Evolutionary conservation across 1,284 basidiomycete species (phyloP).

Genomic region (Apiotrichum gamsii): DNA sequence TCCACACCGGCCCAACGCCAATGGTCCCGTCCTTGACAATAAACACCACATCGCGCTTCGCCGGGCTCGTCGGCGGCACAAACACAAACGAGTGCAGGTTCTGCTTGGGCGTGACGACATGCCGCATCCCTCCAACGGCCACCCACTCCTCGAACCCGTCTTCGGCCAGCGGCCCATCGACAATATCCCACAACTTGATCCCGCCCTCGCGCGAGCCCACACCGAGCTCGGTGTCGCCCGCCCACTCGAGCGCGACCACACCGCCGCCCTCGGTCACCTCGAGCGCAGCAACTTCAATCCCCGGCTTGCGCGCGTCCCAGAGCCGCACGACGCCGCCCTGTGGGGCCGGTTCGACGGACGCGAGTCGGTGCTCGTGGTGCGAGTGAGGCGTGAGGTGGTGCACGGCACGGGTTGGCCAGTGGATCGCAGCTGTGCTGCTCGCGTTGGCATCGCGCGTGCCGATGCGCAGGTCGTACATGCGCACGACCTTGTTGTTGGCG

Average conservation of each 20-base stretch:
- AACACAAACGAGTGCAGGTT: slow-evolving; percentile 39
- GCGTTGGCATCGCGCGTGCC: slow-evolving; percentile 16
- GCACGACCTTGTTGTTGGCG: slow-evolving; percentile 33
- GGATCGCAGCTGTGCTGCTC: slow-evolving; percentile 8
- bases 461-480: slow-evolving; percentile 37
- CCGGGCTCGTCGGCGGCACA: slow-evolving; percentile 12
- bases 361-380: slow-evolving; percentile 24
- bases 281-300: slow-evolving; percentile 30
- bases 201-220: slow-evolving; percentile 42
- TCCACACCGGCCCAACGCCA: slow-evolving; percentile 30
- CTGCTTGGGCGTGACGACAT: slow-evolving; percentile 37
- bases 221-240: slow-evolving; percentile 22
- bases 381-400: slow-evolving; percentile 33
- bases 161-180: slow-evolving; percentile 17
- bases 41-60: slow-evolving; percentile 31
- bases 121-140: slow-evolving; percentile 29
- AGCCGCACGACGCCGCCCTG: slow-evolving; percentile 32
- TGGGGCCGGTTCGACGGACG: slow-evolving; percentile 31
- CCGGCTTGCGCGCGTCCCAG: slow-evolving; percentile 40
- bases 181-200: slow-evolving; percentile 38
- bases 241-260: slow-evolving; percentile 33
- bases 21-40: slow-evolving; percentile 41
- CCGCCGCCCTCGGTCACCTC: slow-evolving; percentile 21
- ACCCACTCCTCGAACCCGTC: slow-evolving; percentile 31
- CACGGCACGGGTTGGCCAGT: slow-evolving; percentile 38